A percentile compares a stretch with the other conserved stretches of the same genome.
phyloP scores from a whole-genome alignment of 2,329 filamentous ascomycete genomes.

The Sporothrix pallida region DNA sequence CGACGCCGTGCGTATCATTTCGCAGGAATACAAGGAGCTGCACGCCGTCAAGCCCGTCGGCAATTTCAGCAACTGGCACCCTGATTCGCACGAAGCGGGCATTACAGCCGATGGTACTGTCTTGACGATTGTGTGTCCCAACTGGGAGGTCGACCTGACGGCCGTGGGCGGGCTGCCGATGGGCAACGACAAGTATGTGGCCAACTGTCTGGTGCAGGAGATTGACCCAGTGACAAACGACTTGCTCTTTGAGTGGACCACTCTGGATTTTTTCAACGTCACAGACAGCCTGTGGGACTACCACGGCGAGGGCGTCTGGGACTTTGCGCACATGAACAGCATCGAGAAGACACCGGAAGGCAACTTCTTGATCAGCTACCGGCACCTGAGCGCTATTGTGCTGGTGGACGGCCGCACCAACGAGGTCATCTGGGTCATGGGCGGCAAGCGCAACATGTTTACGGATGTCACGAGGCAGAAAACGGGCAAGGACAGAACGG shows the following conservation, averaged over 20 bases:
- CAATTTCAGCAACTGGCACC: neutral
- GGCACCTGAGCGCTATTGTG: constrained; percentile 54
- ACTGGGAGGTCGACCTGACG: constrained; percentile 1
- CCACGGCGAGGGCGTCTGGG: constrained; percentile 50
- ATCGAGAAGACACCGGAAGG: constrained; percentile 56
- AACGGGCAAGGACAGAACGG: constrained; percentile 39
- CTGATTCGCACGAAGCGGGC: constrained; percentile 21
- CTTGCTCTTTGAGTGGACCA: constrained; percentile 57
- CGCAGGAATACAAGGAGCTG: constrained; percentile 31
- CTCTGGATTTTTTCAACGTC: constrained; percentile 42
- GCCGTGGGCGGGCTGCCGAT: neutral
- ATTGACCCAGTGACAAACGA: constrained; percentile 56
- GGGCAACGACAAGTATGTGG: constrained; percentile 38
- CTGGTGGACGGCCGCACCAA: constrained; percentile 54
- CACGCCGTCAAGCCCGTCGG: constrained; percentile 25
- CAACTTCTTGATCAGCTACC: constrained; percentile 61
- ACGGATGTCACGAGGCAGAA: constrained; percentile 42
- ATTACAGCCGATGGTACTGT: constrained; percentile 19
- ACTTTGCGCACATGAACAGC: constrained; percentile 64
- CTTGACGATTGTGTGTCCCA: neutral
- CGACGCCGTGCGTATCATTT: constrained; percentile 26
- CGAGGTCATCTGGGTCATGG: constrained; percentile 58
- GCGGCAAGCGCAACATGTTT: constrained; percentile 56
- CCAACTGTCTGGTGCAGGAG: constrained; percentile 49
- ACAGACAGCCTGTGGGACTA: constrained; percentile 35